A percentile compares a stretch with the other conserved stretches of the same genome.
These are phyloP conservation scores for Colletotrichum tropicale DNA, from an alignment of 2,329 filamentous ascomycete species.

Conservation along the genomic window DNA sequence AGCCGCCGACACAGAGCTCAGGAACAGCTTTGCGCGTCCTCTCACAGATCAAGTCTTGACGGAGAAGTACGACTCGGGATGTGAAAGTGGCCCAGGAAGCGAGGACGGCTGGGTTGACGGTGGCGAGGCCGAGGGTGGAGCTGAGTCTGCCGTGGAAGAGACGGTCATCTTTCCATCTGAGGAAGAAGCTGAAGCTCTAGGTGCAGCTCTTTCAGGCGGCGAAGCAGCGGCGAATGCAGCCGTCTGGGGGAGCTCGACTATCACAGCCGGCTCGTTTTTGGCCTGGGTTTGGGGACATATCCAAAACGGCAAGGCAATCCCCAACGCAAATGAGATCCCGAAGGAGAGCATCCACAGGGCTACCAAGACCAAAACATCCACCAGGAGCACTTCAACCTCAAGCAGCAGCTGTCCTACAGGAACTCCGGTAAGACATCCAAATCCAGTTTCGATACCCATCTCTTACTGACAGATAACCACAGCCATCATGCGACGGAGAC, in stretches of 20 bases:
- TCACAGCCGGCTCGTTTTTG: background rate
- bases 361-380: background rate
- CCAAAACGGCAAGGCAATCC: background rate
- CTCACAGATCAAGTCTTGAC: background rate
- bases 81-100: background rate
- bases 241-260: background rate
- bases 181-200: background rate
- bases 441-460: fast-evolving
- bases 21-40: background rate
- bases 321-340: background rate
- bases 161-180: background rate
- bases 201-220: background rate
- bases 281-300: background rate
- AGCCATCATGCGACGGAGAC: background rate
- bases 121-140: background rate
- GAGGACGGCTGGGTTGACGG: background rate
- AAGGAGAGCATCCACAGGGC: background rate
- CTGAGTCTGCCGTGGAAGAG: background rate
- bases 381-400: background rate
- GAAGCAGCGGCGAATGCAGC: background rate
- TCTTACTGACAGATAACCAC: background rate
- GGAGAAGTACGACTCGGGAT: background rate
- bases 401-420: background rate
- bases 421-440: background rate
- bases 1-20: background rate